Evolutionary conservation across 31 red algal species (phyloP), one percentile per base, ranked within the genome.

Genomic region (Odonthalia washingtoniensis): DNA sequence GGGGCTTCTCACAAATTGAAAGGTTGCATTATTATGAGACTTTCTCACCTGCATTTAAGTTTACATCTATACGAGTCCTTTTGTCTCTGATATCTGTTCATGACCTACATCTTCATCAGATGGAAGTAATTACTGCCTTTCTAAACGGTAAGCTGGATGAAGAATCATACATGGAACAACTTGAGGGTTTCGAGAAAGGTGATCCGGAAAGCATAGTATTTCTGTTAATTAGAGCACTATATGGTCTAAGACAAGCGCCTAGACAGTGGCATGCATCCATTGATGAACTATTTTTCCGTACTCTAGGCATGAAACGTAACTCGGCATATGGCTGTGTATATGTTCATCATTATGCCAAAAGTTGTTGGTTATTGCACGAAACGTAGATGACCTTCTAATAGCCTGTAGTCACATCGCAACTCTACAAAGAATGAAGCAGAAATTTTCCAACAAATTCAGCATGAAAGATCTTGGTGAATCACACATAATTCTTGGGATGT

Each of bases 91-190:
- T 24, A 2, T 46, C 70, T 52, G 26, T 74, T n/a, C 37, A 57
- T n/a, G 37, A 34, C 0, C 49, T 79, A 57, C 17, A 65, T 0
- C 38, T 67, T 5, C 61, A 88, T 69, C 85, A 88, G 37, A 78
- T 88, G 53, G 74, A 88, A 69, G 72, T 88, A 1, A 87, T 36
- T 35, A 87, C 83, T 64, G 2, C 70, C 26, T 87, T 87, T 1
- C 24, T 74, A n/a, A 26, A 87, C 3, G 72, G 70, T 14, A 70
- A 76, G 17, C 40, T 61, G 26, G 42, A 87, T 1, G 83, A 63
- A 31, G 38, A 41, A 74, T 68, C 64, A 18, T 87, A 76, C 67
- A 87, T 87, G 45, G 70, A 87, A 34, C 69, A 87, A 18, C 70
- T 60, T 0, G 0, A 76, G 3, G 68, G 70, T 0, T 77, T 87